Evolutionary conservation across 1,284 basidiomycete species (phyloP).

Genomic region (Blastosporella zonata): DNA sequence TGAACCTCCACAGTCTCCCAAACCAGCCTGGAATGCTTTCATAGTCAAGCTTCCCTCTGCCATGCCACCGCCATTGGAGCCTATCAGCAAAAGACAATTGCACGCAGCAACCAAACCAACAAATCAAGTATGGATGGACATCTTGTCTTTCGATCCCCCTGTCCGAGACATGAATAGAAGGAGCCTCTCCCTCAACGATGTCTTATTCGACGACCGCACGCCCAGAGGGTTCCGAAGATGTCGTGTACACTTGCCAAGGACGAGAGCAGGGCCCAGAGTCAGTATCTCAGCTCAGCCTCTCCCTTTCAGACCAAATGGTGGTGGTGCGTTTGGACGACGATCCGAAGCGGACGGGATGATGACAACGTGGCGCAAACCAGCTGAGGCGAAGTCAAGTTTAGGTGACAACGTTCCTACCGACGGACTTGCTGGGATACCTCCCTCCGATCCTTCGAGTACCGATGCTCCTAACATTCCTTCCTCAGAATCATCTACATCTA

Average conservation of each 20-base stretch:
- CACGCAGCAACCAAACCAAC: conserved; percentile 37
- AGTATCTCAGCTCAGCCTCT: conserved; percentile 37
- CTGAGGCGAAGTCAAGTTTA: conserved; percentile 14
- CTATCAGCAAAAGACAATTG: conserved; percentile 46
- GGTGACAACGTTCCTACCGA: conserved; percentile 16
- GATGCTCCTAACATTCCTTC: conserved; percentile 29
- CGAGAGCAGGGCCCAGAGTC: conserved; percentile 36
- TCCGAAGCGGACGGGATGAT: conserved; percentile 48
- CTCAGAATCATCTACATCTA: conserved; percentile 21
- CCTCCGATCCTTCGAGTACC: conserved; percentile 41
- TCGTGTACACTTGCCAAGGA: conserved; percentile 53
- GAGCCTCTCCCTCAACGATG: conserved; percentile 67
- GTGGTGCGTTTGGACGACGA: conserved; percentile 47
- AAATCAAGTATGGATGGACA: conserved; percentile 56
- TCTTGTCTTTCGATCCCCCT: conserved; percentile 75
- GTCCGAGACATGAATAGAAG: conserved; percentile 60
- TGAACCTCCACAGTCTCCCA: conserved; percentile 54
- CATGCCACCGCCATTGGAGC: conserved; percentile 37
- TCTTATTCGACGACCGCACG: conserved; percentile 64
- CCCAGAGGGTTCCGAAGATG: conserved; percentile 44
- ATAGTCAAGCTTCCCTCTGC: conserved; percentile 55
- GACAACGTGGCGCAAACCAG: conserved; percentile 56
- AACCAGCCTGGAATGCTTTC: conserved; percentile 52
- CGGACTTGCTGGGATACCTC: conserved; percentile 54
- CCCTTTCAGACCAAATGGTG: conserved; percentile 25